Conservation (phyloP, 1,284 basidiomycete species). For the Neolentinus lepideus region DNA sequence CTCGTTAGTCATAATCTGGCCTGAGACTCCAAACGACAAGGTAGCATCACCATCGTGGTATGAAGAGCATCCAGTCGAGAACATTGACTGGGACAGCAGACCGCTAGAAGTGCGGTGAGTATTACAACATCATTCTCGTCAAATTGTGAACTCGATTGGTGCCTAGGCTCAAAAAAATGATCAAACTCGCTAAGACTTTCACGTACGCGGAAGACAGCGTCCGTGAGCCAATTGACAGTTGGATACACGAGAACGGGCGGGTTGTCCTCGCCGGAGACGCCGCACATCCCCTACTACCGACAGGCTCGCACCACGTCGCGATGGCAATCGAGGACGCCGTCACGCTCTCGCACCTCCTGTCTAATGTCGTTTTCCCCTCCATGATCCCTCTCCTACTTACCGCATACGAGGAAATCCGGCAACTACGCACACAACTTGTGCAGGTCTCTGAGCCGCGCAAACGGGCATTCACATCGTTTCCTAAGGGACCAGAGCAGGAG, state of each 20-base stretch:
- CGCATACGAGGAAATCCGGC: conserved; percentile 20
- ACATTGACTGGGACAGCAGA: neutral
- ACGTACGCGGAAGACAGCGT: neutral
- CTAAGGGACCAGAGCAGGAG: conserved; percentile 13
- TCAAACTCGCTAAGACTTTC: neutral
- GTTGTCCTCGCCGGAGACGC: conserved; percentile 14
- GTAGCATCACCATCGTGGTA: neutral
- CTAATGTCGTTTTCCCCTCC: conserved; percentile 11
- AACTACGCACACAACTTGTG: conserved; percentile 12
- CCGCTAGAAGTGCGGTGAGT: neutral
- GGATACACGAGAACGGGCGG: conserved; percentile 12
- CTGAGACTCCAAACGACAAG: neutral
- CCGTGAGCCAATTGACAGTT: conserved; percentile 8
- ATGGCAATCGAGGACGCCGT: conserved; percentile 22
- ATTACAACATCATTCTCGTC: neutral
- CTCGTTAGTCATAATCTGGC: neutral
- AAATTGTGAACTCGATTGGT: neutral
- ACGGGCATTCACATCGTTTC: conserved; percentile 8
- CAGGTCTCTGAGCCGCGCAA: conserved; percentile 12
- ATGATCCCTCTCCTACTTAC: conserved; percentile 16
- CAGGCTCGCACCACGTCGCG: conserved; percentile 16
- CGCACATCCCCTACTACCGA: conserved; percentile 16
- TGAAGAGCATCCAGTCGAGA: neutral
- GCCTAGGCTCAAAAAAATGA: neutral
- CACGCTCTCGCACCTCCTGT: conserved; percentile 19